Evolutionary conservation across 2,329 filamentous ascomycete species (phyloP), one percentile per base, ranked within the genome.

Genomic region (Arthrobotrys sphaeroides): DNA sequence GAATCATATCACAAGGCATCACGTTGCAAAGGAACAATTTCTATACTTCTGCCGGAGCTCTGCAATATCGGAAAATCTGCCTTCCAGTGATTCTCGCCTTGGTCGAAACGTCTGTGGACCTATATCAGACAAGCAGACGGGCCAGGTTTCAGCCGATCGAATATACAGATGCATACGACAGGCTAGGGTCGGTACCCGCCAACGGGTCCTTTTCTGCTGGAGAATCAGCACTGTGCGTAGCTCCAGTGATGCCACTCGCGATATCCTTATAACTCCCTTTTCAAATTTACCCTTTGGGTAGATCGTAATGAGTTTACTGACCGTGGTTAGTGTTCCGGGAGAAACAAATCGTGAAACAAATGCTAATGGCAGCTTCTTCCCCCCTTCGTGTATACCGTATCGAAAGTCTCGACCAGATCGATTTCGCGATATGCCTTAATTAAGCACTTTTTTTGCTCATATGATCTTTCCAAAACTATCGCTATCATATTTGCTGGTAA

Each of bases 21-120:
- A 62, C 65, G 24, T 73, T 55, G 36, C 42, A 42, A 55, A 66
- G 61, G 61, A 66, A 66, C 53, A 68, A 62, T 55, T 74, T 74
- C 38, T 38, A 74, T 74, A 74, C 62, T 74, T 74, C 70, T 74
- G 55, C 70, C 70, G 70, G 70, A 74, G 70, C 70, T 74, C 70
- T 74, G 62, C 70, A 74, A 74, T 74, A 64, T 74, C 62, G 70
- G 64, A 74, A 74, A 74, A 74, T 74, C 64, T 68, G 36, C 33
- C 60, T 20, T 61, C 36, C 28, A 53, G 24, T 22, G 45, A 22
- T 40, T 45, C 61, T 59, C 49, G 28, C 24, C 60, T 59, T 62
- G 53, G 45, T 67, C 45, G 45, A 68, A 74, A 42, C 53, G 42
- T 62, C 45, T 62, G 70, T 74, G 70, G 70, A 62, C 55, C 70